Base-by-base conservation (phyloP, 352 stramenopile species). In the Phytophthora meadii region DNA sequence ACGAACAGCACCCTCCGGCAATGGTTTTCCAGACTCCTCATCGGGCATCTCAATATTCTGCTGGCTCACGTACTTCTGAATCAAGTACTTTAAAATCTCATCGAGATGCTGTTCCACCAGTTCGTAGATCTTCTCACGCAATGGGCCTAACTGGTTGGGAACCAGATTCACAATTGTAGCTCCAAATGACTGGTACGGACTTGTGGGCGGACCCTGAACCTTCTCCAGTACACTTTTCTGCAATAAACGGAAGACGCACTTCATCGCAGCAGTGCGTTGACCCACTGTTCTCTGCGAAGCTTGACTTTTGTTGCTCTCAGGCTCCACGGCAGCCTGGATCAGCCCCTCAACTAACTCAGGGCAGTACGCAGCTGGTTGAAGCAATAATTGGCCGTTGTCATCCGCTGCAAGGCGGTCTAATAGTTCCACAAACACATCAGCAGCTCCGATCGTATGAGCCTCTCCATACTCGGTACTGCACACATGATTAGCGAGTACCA, bases 391-490 rank as follows among this genome's bases (percentile, higher is more conserved):
- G 45, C 91, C 91, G 51, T 97, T 96, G 24, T 97, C 87, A 40
- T 97, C 91, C 4, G 89, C 84, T 6, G 90, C 89, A 15, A 97
- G 75, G 1, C 89, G 76, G 39, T 97, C 89, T 19, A 97, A 63
- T 22, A 97, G 76, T 67, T 97, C 85, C 7, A 97, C 68, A 61
- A 97, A 93, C 27, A 96, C 86, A 54, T 97, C 91, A 1, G 90
- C 90, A 25, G 87, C 89, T 39, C 84, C 90, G 44, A 94, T 82
- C 5, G 75, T 89, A 64, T 97, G 87, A 8, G 54, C 62, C 62
- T 95, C 85, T 42, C 69, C 70, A 61, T 86, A 92, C 47, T 77
- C 54, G 9, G 72, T 68, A 45, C 75, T 84, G 65, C 81, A 92
- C 37, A 97, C 86, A 58, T 94, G 90, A 48, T 90, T 65, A 1